Conservation (phyloP, 176 grass and related monocot species). For the Hordeum vulgare region MorexV3_pseudomolecules_assembly NC_058524.1:405227072-405227571, state of each 20-base stretch:
- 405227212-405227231: no score
- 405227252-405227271: not conserved
- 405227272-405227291: constrained; percentile 45
- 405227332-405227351: constrained; percentile 51
- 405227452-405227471: constrained; percentile 83
- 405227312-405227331: constrained; percentile 12
- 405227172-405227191: no score
- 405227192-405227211: no score
- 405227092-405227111: no score
- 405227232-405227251: not conserved
- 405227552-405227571: no score
- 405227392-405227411: constrained; percentile 29
- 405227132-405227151: no score
- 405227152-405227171: no score
- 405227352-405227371: no score
- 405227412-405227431: constrained; percentile 91
- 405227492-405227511: constrained; percentile 67
- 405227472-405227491: constrained; percentile 66
- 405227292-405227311: not conserved
- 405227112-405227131: no score
- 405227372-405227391: constrained; percentile 57
- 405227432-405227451: constrained; percentile 39
- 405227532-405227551: constrained; percentile 82
- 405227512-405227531: constrained; percentile 88
- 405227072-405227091: no score